Conservation (phyloP, 2,329 filamentous ascomycete genomes). For the Raffaelea albimanens region DNA sequence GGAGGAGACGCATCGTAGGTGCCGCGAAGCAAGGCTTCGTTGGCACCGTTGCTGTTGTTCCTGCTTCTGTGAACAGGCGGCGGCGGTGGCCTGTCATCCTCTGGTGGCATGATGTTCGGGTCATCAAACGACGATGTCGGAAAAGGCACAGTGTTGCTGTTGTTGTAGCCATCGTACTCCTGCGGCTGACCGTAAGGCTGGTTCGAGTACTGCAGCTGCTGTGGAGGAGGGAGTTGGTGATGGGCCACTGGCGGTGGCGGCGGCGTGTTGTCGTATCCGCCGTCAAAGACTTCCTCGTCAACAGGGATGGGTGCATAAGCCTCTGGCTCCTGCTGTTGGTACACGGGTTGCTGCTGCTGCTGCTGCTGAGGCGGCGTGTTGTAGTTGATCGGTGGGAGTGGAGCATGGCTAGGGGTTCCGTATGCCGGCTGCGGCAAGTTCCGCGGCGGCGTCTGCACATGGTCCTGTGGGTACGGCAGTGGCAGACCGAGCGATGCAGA, state of each 20-base stretch:
- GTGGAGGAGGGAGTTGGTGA: no score
- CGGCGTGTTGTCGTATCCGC: conserved; percentile 38
- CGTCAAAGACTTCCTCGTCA: conserved; percentile 17
- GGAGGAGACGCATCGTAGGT: conserved; percentile 30
- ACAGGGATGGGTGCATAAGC: not conserved
- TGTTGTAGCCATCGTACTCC: conserved; percentile 20
- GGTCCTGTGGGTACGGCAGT: conserved; percentile 23
- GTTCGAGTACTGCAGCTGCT: no score
- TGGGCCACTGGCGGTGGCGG: conserved; percentile 13
- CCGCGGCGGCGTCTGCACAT: conserved; percentile 19
- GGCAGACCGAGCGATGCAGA: conserved; percentile 17
- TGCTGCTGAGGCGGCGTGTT: conserved; percentile 4
- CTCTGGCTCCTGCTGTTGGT: conserved; percentile 5
- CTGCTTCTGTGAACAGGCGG: conserved; percentile 45
- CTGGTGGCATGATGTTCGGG: not conserved
- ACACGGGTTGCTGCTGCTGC: not conserved
- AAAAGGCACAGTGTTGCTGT: not conserved
- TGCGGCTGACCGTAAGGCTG: no score
- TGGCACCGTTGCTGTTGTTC: conserved; percentile 32
- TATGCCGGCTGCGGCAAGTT: conserved; percentile 25
- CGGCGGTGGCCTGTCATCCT: conserved; percentile 40
- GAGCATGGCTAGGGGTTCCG: conserved; percentile 36
- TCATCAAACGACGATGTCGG: conserved; percentile 4
- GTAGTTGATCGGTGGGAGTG: conserved; percentile 3
- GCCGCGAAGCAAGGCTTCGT: conserved; percentile 30